A percentile compares a stretch with the other conserved stretches of the same genome.
Conservation (phyloP, 225 moss, liverwort and hornwort species). For the Ulota crispa region DNA sequence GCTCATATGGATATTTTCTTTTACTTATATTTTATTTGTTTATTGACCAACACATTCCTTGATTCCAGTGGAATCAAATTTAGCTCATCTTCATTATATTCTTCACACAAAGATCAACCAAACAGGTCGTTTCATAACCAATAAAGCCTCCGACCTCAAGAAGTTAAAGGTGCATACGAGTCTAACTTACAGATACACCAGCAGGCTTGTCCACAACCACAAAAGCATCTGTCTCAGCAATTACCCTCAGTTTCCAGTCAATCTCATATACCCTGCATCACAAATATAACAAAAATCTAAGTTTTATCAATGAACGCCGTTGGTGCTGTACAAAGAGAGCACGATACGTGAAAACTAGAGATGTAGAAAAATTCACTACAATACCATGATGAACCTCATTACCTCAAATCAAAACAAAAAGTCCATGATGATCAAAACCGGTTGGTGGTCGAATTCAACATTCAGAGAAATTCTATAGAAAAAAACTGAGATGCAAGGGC, state of each 20-base stretch:
- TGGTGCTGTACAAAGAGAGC: background rate
- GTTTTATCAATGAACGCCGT: background rate
- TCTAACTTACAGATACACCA: slow-evolving; percentile 82
- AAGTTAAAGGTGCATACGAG: background rate
- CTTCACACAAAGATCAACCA: background rate
- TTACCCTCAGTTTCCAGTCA: slow-evolving; percentile 76
- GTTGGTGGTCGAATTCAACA: background rate
- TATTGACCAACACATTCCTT: background rate
- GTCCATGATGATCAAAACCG: slow-evolving; percentile 4
- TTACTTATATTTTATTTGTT: background rate
- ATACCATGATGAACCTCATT: background rate
- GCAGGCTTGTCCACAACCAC: slow-evolving; percentile 97
- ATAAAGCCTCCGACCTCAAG: background rate
- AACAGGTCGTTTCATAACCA: background rate
- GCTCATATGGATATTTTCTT: background rate
- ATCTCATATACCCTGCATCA: slow-evolving; percentile 80
- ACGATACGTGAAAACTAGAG: background rate
- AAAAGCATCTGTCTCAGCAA: slow-evolving; percentile 75
- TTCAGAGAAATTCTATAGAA: background rate
- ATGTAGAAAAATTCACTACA: background rate
- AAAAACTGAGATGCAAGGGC: background rate
- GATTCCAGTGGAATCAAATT: background rate
- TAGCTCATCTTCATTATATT: background rate
- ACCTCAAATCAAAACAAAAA: background rate
- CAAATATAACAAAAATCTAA: background rate